Evolutionary conservation across 2,329 filamentous ascomycete genomes (phyloP).

Genomic region (Sarocladium brachiariae): DNA sequence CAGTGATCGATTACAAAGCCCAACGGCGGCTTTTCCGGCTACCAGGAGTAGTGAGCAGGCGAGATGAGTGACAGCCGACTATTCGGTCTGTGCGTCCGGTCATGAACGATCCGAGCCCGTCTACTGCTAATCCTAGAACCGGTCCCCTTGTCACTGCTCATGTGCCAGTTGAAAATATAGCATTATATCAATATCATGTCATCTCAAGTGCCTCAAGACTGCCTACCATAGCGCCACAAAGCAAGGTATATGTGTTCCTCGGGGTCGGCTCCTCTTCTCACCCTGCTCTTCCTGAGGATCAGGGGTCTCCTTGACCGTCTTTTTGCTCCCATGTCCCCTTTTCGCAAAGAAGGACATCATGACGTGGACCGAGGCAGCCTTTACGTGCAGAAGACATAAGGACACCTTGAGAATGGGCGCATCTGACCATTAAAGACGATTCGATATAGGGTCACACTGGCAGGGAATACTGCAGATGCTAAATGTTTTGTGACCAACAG

Average conservation of each 20-base stretch:
- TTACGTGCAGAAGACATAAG: neutral
- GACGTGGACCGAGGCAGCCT: slow-evolving; percentile 8
- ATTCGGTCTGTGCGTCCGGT: neutral
- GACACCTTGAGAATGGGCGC: neutral
- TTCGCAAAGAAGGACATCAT: neutral
- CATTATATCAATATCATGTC: neutral
- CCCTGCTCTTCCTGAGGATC: neutral
- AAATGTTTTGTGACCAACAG: neutral
- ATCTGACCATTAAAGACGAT: neutral
- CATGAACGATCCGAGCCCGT: neutral
- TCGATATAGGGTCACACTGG: slow-evolving; percentile 5
- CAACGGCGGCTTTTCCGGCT: neutral
- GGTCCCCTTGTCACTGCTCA: neutral
- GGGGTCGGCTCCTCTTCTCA: neutral
- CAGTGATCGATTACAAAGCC: slow-evolving; percentile 5
- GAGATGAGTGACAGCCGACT: slow-evolving; percentile 3
- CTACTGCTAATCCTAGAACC: too few relatives aligned
- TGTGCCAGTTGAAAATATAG: neutral
- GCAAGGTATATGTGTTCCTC: slow-evolving; percentile 9
- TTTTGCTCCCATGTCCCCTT: neutral
- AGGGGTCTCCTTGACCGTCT: neutral
- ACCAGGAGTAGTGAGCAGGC: neutral
- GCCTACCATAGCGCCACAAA: neutral
- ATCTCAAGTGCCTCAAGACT: neutral
- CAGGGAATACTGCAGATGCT: neutral